These are phyloP conservation scores for Fraxinus americana DNA, from an alignment of 257 asterid genomes.

Conservation along the genomic window DNA sequence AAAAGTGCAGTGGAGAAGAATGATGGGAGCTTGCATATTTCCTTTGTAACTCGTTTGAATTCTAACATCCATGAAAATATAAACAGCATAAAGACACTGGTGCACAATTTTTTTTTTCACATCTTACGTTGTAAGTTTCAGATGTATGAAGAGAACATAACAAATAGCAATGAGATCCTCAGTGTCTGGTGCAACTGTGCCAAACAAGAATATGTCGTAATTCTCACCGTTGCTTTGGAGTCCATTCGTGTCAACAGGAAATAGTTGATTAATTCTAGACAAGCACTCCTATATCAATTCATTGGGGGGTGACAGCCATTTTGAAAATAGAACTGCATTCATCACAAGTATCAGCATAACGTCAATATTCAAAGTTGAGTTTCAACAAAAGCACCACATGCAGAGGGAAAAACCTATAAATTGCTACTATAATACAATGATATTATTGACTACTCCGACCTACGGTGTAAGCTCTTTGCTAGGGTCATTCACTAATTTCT, in stretches of 20 bases:
- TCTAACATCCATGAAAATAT: constrained; percentile 51
- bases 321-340: constrained; percentile 86
- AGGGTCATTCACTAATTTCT: constrained; percentile 78
- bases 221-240: constrained; percentile 85
- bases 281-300: constrained; percentile 84
- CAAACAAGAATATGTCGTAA: constrained; percentile 15
- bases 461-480: constrained; percentile 88
- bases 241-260: constrained; percentile 83
- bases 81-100: constrained; percentile 7
- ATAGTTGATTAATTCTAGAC: constrained; percentile 86
- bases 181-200: neutral
- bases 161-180: neutral
- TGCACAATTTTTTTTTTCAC: too few species aligned
- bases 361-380: constrained; percentile 11
- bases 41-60: constrained; percentile 85
- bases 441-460: constrained; percentile 45
- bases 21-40: constrained; percentile 97
- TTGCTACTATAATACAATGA: constrained; percentile 17
- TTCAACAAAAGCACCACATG: constrained; percentile 14
- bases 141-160: constrained; percentile 20
- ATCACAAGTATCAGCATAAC: constrained; percentile 23
- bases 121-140: constrained; percentile 13
- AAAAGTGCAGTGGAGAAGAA: too few species aligned
- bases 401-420: constrained; percentile 10
- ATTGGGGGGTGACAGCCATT: constrained; percentile 87